A percentile compares a stretch with the other conserved stretches of the same genome.
These are phyloP conservation scores for Neurospora sp. DNA, from an alignment of 495 filamentous ascomycete species.

Conservation along the genomic window DNA sequence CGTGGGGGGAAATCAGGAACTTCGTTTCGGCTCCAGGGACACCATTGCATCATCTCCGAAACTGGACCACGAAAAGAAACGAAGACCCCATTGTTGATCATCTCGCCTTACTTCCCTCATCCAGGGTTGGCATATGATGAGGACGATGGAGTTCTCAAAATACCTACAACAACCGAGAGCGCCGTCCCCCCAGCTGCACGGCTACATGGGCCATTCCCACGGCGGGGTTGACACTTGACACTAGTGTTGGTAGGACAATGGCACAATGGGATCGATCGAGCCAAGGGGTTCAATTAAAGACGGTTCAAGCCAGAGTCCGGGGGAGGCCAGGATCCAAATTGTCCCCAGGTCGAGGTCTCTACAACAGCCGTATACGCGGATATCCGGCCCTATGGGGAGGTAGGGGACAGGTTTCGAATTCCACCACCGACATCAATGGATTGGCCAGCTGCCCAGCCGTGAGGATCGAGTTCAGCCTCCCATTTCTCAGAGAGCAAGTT, in stretches of 20 bases:
- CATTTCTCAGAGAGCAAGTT: background rate
- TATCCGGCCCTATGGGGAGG: background rate
- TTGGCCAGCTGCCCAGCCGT: background rate
- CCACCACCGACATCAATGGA: background rate
- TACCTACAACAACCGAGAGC: background rate
- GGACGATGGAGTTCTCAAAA: background rate
- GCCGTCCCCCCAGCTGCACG: background rate
- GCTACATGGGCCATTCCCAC: background rate
- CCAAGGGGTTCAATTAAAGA: background rate
- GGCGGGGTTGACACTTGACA: background rate
- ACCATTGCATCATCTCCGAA: background rate
- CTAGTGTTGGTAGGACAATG: background rate
- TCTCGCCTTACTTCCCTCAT: background rate
- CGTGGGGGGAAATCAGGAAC: background rate
- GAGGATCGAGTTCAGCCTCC: conserved; percentile 10
- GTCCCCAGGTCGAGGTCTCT: background rate
- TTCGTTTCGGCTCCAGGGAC: background rate
- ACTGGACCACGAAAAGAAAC: background rate
- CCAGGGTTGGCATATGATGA: background rate
- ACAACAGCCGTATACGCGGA: conserved; percentile 1
- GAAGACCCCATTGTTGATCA: background rate
- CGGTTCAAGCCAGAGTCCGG: background rate
- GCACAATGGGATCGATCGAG: background rate
- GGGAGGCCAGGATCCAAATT: background rate
- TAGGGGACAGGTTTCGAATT: background rate